These are phyloP conservation scores for Kwoniella dendrophila DNA, from an alignment of 768 basidiomycete species.

Conservation along the genomic window DNA sequence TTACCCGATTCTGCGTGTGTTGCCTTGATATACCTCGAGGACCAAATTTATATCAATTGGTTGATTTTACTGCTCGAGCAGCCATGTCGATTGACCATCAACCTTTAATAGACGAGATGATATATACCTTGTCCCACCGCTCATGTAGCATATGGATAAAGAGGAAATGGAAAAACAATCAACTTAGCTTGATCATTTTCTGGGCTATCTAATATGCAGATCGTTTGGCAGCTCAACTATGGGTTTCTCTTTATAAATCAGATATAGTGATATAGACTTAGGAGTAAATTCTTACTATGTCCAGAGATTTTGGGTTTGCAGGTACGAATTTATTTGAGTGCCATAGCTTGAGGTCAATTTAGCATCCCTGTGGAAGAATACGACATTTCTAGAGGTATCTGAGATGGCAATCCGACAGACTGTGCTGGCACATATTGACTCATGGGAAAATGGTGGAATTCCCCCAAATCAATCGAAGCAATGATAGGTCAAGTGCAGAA, in stretches of 20 bases:
- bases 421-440: too few species aligned
- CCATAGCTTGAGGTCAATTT: not conserved
- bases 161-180: conserved; percentile 2
- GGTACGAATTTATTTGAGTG: too few species aligned
- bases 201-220: conserved; percentile 27
- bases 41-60: conserved; percentile 13
- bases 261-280: conserved; percentile 24
- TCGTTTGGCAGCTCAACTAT: conserved; percentile 16
- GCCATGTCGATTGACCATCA: conserved; percentile 25
- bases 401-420: too few species aligned
- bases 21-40: conserved; percentile 15
- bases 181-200: conserved; percentile 21
- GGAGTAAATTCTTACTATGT: conserved; percentile 16
- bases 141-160: not conserved
- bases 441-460: too few species aligned
- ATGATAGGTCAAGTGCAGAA: too few species aligned
- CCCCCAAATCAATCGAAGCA: too few species aligned
- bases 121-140: conserved; percentile 9
- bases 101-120: conserved; percentile 24
- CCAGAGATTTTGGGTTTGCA: too few species aligned
- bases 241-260: conserved; percentile 8
- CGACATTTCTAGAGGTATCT: too few species aligned
- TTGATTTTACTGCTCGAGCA: conserved; percentile 13
- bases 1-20: conserved; percentile 8
- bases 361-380: too few species aligned